Evolutionary conservation across 352 stramenopile genomes (phyloP), one percentile per base, ranked within the genome.

Genomic region (Aphanomyces cochlioides): DNA sequence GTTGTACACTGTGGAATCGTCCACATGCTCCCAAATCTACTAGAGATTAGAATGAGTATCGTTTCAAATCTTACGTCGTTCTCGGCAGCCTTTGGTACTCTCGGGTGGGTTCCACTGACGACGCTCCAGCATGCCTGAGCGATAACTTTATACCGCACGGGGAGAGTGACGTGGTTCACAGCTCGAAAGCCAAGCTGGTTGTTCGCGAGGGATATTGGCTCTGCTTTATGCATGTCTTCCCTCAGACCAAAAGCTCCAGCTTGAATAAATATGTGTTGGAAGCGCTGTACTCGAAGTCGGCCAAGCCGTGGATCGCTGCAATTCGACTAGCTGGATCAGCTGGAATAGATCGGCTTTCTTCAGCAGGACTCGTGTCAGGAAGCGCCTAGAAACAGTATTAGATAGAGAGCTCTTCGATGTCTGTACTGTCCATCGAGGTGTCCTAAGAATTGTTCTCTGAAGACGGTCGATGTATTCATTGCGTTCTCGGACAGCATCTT

Each of bases 1-100:
- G 8, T 58, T 28, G 50, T 58, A 58, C 50, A 58, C 50, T 17
- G 50, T 58, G 7, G 19, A 28, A 19, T 8, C 17, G 50, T 58
- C 50, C 7, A 58, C 17, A 19, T 58, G 50, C 50, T 58, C 50
- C 50, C 50, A 58, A 17, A 58, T 28, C 50, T 58, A 58, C 15
- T 8, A 36, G 17, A 58, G 19, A 58, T 58, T 13, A 37, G 15
- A 58, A 58, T 58, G 50, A 15, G 45, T 19, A 53, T n/a, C n/a
- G 45, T 15, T 53, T 19, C 45, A 15, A 15, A 2, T 53, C 45
- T 28, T 28, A 28, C 28, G 28, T 28, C 28, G 28, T 28, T 28
- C 28, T 28, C 28, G 28, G 28, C 28, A 2, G 28, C 28, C 1
- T 28, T 28, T 28, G 28, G 28, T 28, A 28, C 28, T 28, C 28